Evolutionary conservation across 2,329 filamentous ascomycete species (phyloP), one percentile per base, ranked within the genome.

Genomic region (Purpureocillium takamizusanense): DNA sequence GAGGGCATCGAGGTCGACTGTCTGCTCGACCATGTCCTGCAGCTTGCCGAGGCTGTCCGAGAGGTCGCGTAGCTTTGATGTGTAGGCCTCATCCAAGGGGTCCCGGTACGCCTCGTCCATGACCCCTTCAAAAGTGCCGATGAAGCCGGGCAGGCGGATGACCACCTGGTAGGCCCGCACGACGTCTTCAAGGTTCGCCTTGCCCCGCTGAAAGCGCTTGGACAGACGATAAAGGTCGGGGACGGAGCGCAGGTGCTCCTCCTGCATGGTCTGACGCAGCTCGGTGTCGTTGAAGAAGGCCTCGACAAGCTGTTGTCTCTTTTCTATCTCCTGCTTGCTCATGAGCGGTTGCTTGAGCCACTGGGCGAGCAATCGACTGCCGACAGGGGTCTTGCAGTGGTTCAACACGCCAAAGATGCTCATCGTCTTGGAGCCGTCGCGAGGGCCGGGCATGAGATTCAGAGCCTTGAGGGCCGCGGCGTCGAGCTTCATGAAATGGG

Each of bases 271-370:
- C 63, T 97, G 92, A 13, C 92, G 76, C 29, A 98, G 72, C 55
- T 95, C 89, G 0, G 92, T 97, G 53, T 97, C 89, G 38, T 80
- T 82, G 36, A 90, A 84, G 57, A 98, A 98, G 1, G 90, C 89
- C 56, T 97, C 92, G 0, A 98, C 92, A 5, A 98, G 71, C 58
- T 95, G 86, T 52, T 97, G 92, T 13, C 92, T 78, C 57, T 83
- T 84, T 61, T 94, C 83, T 37, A 98, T 97, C 41, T 94, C 89
- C 3, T 74, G 70, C 45, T 86, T 78, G 63, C 76, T 86, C 92
- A 98, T 98, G 30, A 98, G 66, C 1, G 92, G 92, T 59, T 98
- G 92, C 63, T 98, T 98, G 38, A 98, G 69, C 92, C 92, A 98
- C 56, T 98, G 94, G 1, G 90, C 83, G 23, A 98, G 69, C 41